Base-by-base conservation (phyloP, 2,329 filamentous ascomycete species). In the Fusarium sp. region DNA sequence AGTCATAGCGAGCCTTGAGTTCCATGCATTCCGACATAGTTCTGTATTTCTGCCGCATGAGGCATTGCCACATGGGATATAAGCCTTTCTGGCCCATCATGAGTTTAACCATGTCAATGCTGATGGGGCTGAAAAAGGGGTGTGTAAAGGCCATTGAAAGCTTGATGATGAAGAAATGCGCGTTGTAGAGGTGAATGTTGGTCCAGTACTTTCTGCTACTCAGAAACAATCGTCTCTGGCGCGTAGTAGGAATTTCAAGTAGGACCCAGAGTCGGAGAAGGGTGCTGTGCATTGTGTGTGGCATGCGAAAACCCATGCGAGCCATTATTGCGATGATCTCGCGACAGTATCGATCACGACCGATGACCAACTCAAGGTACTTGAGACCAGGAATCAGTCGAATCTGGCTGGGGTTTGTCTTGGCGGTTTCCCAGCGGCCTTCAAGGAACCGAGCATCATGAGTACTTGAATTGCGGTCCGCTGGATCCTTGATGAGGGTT, bases 261-360 rank as follows among this genome's bases (percentile, higher is more conserved):
- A 93, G 78, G 58, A 93, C 86, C 94, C 94, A 96, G 24, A 94
- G 84, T 78, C 93, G 93, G 76, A 90, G 85, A 51, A 93, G 82
- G 3, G 86, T 85, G 17, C 77, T 57, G 56, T 83, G 79, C 72
- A 87, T 88, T 32, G 81, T 80, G 2, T 70, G 55, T 1, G 91
- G 91, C 59, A 90, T 82, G 15, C 87, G 85, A 65, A 91, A 87
- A 3, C 91, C 91, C 48, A 87, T 82, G 20, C 87, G 83, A 1
- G 88, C 88, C 73, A 95, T 84, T 18, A 87, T 83, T 20, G 87
- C 87, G n/a, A 93, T 79, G 72, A 94, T 93, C 74, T 93, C 89
- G 32, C 86, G 83, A 68, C 89, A 86, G 41, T 86, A 85, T 44
- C 84, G 83, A 72, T 92, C 84, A 17, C 91, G 87, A 66, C 85